Evolutionary conservation across 2,329 filamentous ascomycete genomes (phyloP).

Genomic region (Byssothecium circinans): DNA sequence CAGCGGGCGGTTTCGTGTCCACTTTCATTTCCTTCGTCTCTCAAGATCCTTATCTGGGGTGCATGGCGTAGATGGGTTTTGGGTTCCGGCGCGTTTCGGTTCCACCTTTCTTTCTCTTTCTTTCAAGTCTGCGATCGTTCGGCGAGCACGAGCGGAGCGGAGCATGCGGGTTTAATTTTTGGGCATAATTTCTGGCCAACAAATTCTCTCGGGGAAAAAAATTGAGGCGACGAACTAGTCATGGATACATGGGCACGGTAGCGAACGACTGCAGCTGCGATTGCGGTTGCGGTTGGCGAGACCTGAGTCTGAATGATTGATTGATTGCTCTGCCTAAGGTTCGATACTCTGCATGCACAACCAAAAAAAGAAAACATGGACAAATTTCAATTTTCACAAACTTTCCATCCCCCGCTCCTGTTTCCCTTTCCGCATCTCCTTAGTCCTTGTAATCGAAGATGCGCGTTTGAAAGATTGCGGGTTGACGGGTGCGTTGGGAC

Average conservation of each 20-base stretch:
- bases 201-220: background rate
- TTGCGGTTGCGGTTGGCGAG: background rate
- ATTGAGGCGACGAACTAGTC: background rate
- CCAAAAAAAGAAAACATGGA: background rate
- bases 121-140: background rate
- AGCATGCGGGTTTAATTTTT: background rate
- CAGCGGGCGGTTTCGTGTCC: background rate
- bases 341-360: background rate
- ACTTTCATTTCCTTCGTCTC: slow-evolving; percentile 2
- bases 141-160: background rate
- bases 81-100: slow-evolving; percentile 8
- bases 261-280: background rate
- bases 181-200: background rate
- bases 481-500: slow-evolving; percentile 1
- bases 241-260: background rate
- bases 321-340: background rate
- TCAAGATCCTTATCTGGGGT: slow-evolving; percentile 2
- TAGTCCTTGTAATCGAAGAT: background rate
- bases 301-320: too few relatives aligned
- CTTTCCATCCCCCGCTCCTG: too few relatives aligned
- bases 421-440: background rate
- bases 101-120: slow-evolving; percentile 14
- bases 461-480: slow-evolving; percentile 6
- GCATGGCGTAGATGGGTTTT: slow-evolving; percentile 22
- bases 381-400: slow-evolving; percentile 4